Evolutionary conservation across 1,139 yeast species (phyloP), one percentile per base, ranked within the genome.

Genomic region (Yamadazyma membranifaciens): DNA sequence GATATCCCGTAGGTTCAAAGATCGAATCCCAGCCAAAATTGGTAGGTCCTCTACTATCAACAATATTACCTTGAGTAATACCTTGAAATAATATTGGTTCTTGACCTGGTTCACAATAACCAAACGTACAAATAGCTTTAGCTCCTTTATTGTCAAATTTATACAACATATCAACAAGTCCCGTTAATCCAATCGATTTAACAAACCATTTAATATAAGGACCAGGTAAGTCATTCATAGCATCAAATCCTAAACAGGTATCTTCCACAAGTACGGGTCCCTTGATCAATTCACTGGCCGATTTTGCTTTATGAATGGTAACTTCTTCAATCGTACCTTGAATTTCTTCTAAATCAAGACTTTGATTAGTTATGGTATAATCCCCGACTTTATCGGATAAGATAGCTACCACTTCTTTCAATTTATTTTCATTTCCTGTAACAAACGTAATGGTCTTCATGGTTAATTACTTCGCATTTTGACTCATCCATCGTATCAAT

Each of bases 221-320:
- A 7, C 99, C 99, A 1, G 99, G 99, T 42, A 94, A 75, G 47
- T 75, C 70, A 39, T 86, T 81, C 59, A 85, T 74, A 2, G 95
- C 96, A 42, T 74, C 75, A 61, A 86, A 94, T 9, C 85, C 88
- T 37, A 94, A 75, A 40, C 96, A 91, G 0, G 98, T 94, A 56
- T 94, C 99, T 59, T 94, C 99, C 2, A 91, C 96, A 41, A 94
- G 71, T 1, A 88, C 97, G 0, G 98, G 94, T 0, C 89, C 91
- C 4, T 57, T 55, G 12, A 71, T 42, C 24, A 72, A 54, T 11
- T 63, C 59, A 2, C 95, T 92, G 1, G 98, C 99, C 30, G 80
- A 69, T 49, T 69, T 63, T 41, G 95, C 91, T 62, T 94, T 94
- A 55, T 83, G 87, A 37, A 69, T 74, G 0, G 96, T 86, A 28